Conservation (phyloP, 805 yeast species). For the Candida vartiovaarae region DNA sequence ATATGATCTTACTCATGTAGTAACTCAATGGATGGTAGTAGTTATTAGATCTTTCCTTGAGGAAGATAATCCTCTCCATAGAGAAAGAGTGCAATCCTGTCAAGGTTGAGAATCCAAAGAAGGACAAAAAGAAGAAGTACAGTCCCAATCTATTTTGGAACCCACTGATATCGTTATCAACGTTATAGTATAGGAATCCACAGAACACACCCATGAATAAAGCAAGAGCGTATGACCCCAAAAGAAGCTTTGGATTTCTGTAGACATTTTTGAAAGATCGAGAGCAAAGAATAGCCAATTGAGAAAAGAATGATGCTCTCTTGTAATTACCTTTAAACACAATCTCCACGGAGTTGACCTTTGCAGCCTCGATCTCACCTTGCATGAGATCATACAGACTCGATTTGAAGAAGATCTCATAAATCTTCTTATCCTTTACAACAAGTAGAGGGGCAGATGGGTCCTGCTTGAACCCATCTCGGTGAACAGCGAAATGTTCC, state of each 20-base stretch:
- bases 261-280: slow-evolving; percentile 89
- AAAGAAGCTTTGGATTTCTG: slow-evolving; percentile 82
- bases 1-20: slow-evolving; percentile 74
- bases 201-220: slow-evolving; percentile 74
- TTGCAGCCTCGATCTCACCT: slow-evolving; percentile 25
- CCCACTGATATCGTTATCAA: slow-evolving; percentile 86
- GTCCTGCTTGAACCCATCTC: slow-evolving; percentile 43
- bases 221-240: slow-evolving; percentile 79
- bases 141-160: slow-evolving; percentile 93
- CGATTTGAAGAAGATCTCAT: slow-evolving; percentile 28
- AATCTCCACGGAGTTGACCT: slow-evolving; percentile 17
- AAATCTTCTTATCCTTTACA: slow-evolving; percentile 12
- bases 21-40: slow-evolving; percentile 86
- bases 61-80: slow-evolving; percentile 78
- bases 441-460: slow-evolving; percentile 3
- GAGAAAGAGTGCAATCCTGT: slow-evolving; percentile 90
- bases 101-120: slow-evolving; percentile 90
- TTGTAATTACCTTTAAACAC: slow-evolving; percentile 20
- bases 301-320: slow-evolving; percentile 53
- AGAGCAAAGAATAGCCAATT: slow-evolving; percentile 67
- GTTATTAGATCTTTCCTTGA: slow-evolving; percentile 91
- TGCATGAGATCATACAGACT: slow-evolving; percentile 24
- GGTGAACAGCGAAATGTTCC: slow-evolving; percentile 78
- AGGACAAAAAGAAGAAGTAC: slow-evolving; percentile 83
- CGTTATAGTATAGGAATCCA: slow-evolving; percentile 78